Evolutionary conservation across 1,139 yeast genomes (phyloP).

Genomic region (Candida pseudocylindracea): DNA sequence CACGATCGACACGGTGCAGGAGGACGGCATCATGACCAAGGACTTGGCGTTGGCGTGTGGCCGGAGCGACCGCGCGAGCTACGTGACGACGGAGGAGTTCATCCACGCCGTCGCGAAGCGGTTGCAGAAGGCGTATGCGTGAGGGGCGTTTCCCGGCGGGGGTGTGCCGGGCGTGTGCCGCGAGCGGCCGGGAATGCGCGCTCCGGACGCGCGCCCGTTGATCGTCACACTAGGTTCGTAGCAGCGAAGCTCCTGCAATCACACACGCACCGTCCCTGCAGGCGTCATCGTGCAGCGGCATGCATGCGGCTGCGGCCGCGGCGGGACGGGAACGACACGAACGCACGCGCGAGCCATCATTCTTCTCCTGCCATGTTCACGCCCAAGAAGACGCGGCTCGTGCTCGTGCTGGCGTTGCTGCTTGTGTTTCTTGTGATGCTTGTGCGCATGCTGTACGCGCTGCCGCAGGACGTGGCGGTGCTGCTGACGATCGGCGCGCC

Average conservation of each 20-base stretch:
- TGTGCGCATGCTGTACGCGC: too few relatives aligned
- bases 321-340: too few relatives aligned
- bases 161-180: not conserved
- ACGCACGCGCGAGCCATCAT: too few relatives aligned
- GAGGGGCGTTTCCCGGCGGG: not conserved
- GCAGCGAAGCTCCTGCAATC: too few relatives aligned
- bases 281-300: too few relatives aligned
- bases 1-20: constrained; percentile 65
- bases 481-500: too few relatives aligned
- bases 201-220: not conserved
- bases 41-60: constrained; percentile 83
- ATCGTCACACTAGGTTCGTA: not conserved
- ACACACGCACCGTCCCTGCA: too few relatives aligned
- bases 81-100: constrained; percentile 82
- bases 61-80: constrained; percentile 55
- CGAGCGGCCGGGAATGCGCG: not conserved
- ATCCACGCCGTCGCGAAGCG: constrained; percentile 47
- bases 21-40: constrained; percentile 84
- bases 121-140: constrained; percentile 6
- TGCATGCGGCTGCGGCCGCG: too few relatives aligned
- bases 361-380: not conserved
- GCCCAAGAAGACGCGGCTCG: not conserved
- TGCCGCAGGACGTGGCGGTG: too few relatives aligned
- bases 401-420: too few relatives aligned
- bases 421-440: too few relatives aligned